These are phyloP conservation scores for Planoprotostelium fungivorum DNA, from an alignment of 78 protist genomes.

Conservation along the genomic window DNA sequence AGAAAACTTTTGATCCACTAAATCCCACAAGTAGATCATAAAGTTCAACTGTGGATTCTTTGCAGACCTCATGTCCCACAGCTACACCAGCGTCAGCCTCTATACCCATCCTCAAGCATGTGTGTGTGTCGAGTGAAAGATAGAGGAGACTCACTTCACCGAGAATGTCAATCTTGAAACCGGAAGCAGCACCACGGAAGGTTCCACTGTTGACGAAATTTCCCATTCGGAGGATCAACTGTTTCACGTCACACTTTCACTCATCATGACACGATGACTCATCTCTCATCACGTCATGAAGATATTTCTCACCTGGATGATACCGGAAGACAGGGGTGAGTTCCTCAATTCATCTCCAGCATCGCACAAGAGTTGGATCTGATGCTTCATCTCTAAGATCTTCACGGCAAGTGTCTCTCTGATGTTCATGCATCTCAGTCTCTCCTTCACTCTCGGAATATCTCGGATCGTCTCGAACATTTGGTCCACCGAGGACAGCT, in stretches of 20 bases:
- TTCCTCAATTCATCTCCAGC: neutral
- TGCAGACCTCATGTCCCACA: neutral
- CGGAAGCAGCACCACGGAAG: slow-evolving; percentile 47
- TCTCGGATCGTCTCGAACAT: neutral
- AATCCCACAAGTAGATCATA: neutral
- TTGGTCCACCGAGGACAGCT: neutral
- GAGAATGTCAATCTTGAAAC: slow-evolving; percentile 55
- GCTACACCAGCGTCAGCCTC: neutral
- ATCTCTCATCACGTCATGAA: neutral
- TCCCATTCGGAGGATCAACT: slow-evolving; percentile 41
- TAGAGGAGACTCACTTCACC: slow-evolving; percentile 13
- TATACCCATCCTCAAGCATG: no score
- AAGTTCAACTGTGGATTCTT: neutral
- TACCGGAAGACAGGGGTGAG: neutral
- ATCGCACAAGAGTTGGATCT: neutral
- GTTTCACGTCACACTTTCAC: neutral
- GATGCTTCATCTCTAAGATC: neutral
- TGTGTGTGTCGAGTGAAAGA: neutral
- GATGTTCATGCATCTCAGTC: neutral
- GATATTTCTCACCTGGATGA: neutral
- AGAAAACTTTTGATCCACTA: neutral
- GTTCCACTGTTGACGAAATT: slow-evolving; percentile 58
- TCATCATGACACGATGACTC: no score
- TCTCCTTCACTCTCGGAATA: neutral
- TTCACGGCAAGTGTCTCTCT: neutral